Evolutionary conservation across 495 filamentous ascomycete genomes (phyloP), one percentile per base, ranked within the genome.

Genomic region (Penicillium parvum): DNA sequence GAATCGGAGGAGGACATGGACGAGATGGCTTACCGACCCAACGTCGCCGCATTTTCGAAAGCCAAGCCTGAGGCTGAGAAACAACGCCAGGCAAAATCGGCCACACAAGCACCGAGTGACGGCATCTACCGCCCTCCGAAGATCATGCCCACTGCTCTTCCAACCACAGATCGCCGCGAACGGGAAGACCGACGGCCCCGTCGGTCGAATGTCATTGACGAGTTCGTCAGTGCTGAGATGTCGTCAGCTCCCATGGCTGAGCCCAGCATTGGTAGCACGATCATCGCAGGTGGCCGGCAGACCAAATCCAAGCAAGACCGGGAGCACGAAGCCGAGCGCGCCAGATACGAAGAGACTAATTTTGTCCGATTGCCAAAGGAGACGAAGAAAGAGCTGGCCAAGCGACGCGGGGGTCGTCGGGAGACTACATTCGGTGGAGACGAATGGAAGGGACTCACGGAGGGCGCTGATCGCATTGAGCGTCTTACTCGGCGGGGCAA

Each of bases 201-300:
- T 40, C 84, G 85, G 48, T 91, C 86, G 4, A 78, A 78, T 29
- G 84, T 85, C 9, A 75, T 96, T 19, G 90, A 96, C 60, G 87
- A 92, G 57, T 96, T 90, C 57, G 77, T 96, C 40, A 76, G 71
- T 15, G 79, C 83, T 9, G 90, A 95, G 60, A 72, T 95, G 50
- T 89, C 86, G 0, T 67, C 73, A 7, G 84, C 85, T 9, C 90
- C 90, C 0, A 64, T 86, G 36, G 84, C 87, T 4, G 74, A 88
- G 59, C 87, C 89, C 19, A 86, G 80, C 49, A 89, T 95, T 53
- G 90, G 90, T 45, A 87, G 82, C 36, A 91, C 83, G 6, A 90
- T 95, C 43, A 65, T 83, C 21, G 63, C 72, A 8, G 77, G 80
- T 39, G 90, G 90, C 15, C 76, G 89, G 41, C 79, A 80, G 43